A percentile compares a stretch with the other conserved stretches of the same genome.
These are phyloP conservation scores for Suillus cothurnatus DNA, from an alignment of 768 basidiomycete genomes.

Conservation along the genomic window DNA sequence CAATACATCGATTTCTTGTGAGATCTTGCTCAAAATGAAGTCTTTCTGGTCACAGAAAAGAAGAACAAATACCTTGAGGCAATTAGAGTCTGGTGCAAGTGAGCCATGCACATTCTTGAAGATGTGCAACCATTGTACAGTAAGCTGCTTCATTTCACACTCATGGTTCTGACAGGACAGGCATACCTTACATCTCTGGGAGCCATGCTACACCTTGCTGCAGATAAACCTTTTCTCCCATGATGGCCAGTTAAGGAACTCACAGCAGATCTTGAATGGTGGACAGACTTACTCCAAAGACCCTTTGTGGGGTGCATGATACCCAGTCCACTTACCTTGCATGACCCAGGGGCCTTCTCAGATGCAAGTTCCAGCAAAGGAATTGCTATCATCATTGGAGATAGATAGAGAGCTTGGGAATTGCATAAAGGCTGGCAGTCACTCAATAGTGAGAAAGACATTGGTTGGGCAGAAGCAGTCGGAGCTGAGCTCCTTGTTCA, in stretches of 20 bases:
- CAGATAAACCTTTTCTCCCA: neutral
- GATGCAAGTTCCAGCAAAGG: conserved; percentile 17
- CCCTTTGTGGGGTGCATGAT: neutral
- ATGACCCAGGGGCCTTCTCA: too few relatives aligned
- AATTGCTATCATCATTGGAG: conserved; percentile 11
- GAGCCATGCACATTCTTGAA: accelerated
- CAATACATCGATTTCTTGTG: too few relatives aligned
- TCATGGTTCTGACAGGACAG: too few relatives aligned
- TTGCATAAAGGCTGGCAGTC: neutral
- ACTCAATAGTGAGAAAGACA: too few relatives aligned
- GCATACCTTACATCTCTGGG: neutral
- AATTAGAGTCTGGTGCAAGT: accelerated
- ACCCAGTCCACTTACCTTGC: accelerated
- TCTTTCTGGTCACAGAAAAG: neutral
- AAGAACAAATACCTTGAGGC: too few relatives aligned
- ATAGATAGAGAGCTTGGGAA: conserved; percentile 15
- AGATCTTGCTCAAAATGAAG: neutral
- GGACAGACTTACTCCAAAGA: neutral
- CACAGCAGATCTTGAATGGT: neutral
- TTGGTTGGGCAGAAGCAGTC: too few relatives aligned
- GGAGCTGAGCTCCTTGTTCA: too few relatives aligned
- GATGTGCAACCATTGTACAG: too few relatives aligned
- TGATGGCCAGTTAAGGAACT: accelerated
- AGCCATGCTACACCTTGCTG: neutral
- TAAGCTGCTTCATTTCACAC: too few relatives aligned